Evolutionary conservation across 257 asterid species (phyloP).

Genomic region (Gentiana straminea): DNA sequence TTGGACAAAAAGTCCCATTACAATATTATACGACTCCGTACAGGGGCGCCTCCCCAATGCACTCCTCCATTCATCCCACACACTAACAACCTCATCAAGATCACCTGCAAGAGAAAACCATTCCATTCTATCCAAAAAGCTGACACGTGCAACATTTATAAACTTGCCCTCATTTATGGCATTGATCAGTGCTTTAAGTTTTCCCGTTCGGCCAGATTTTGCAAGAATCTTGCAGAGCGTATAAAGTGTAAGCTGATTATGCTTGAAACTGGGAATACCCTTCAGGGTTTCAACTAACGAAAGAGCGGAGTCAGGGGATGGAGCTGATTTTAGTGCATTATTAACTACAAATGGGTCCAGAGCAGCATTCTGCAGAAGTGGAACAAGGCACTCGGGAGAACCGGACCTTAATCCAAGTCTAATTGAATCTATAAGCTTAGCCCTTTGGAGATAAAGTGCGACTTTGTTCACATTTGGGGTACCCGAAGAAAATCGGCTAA

Average conservation of each 20-base stretch:
- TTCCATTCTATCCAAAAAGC: slow-evolving; percentile 76
- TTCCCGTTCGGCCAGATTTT: slow-evolving; percentile 47
- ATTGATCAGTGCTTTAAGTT: slow-evolving; percentile 50
- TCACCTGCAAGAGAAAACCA: slow-evolving; percentile 75
- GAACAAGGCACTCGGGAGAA: slow-evolving; percentile 43
- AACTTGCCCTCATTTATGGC: slow-evolving; percentile 66
- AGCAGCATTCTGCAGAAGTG: slow-evolving; percentile 38
- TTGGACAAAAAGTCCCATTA: slow-evolving; percentile 60
- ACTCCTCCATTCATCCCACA: slow-evolving; percentile 76
- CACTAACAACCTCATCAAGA: slow-evolving; percentile 39
- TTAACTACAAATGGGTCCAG: slow-evolving; percentile 74
- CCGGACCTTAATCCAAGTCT: slow-evolving; percentile 64
- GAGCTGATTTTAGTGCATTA: slow-evolving; percentile 75
- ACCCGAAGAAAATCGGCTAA: slow-evolving; percentile 32
- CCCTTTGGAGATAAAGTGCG: slow-evolving; percentile 62
- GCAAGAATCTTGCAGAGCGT: slow-evolving; percentile 81
- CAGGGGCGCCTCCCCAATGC: slow-evolving; percentile 51
- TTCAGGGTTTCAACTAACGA: slow-evolving; percentile 50
- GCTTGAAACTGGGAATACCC: slow-evolving; percentile 45
- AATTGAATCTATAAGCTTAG: slow-evolving; percentile 71
- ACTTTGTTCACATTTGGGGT: slow-evolving; percentile 47
- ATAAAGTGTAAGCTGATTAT: slow-evolving; percentile 59
- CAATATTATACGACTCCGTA: slow-evolving; percentile 70
- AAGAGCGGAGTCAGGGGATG: slow-evolving; percentile 67
- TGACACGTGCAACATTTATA: slow-evolving; percentile 42